Evolutionary conservation across 805 yeast genomes (phyloP), one percentile per base, ranked within the genome.

Genomic region (Candida boleticola): DNA sequence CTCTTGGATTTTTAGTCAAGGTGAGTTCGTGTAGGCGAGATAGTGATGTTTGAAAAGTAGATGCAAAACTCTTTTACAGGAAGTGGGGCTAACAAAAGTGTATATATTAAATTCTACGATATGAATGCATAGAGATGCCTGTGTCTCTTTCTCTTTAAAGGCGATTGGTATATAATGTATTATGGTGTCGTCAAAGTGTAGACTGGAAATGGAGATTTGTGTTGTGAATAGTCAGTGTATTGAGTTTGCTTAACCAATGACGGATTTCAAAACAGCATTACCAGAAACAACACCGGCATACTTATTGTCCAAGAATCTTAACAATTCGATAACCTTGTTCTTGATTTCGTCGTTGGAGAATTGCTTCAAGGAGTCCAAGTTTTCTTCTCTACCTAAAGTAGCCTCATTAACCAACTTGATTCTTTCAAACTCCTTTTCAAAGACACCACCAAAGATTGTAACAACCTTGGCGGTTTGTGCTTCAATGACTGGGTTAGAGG

Each of bases 361-460:
- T 66, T 87, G 97, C 63, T 80, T 85, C 63, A 80, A 71, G 60
- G 83, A 75, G 51, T 85, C 92, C 58, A 83, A 73, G 64, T 82
- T 80, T 62, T 83, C 89, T 63, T 86, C 96, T 73, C 93, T 83
- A 45, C 95, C 95, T 55, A 87, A 70, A 21, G 95, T 86, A 43
- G 89, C 80, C 59, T 85, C 85, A 61, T 72, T 74, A 50, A 79
- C 79, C 57, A 85, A 69, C 60, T 79, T 82, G 47, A 80, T 77
- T 60, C 83, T 77, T 60, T 85, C 95, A 46, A 76, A 73, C 58
- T 89, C 95, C 62, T 85, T 84, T 41, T 76, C 63, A 61, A 89
- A 88, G 19, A 87, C 85, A 46, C 72, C 70, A 34, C 83, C 82
- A 47, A 90, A 82, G 26, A 86, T 68, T 44, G 77, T 82, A 41